These are phyloP conservation scores for Blastobotrys proliferans DNA, from an alignment of 1,139 yeast genomes.

Conservation along the genomic window DNA sequence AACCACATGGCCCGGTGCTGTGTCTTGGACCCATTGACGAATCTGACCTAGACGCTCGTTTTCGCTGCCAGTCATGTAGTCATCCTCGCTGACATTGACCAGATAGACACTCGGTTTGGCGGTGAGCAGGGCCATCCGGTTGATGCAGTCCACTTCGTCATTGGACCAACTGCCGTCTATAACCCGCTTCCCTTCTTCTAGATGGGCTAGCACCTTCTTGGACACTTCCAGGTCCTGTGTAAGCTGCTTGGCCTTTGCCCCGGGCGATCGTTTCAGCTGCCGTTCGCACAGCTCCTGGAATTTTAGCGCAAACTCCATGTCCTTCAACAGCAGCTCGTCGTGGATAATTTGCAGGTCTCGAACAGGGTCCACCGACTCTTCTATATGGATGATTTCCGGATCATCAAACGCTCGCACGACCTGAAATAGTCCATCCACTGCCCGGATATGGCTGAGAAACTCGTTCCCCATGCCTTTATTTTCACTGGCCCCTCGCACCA, in stretches of 20 bases:
- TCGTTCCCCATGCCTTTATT: slow-evolving; percentile 98
- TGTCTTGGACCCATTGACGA: slow-evolving; percentile 81
- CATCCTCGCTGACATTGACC: slow-evolving; percentile 87
- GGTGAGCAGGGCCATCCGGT: slow-evolving; percentile 74
- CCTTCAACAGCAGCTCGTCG: slow-evolving; percentile 86
- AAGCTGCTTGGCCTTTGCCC: slow-evolving; percentile 57
- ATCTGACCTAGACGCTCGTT: slow-evolving; percentile 42
- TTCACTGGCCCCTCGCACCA: slow-evolving; percentile 89
- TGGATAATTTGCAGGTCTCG: slow-evolving; percentile 86
- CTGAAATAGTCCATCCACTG: slow-evolving; percentile 94
- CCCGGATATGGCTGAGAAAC: slow-evolving; percentile 89
- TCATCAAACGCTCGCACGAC: slow-evolving; percentile 94
- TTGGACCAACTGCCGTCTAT: slow-evolving; percentile 84
- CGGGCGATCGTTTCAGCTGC: slow-evolving; percentile 41
- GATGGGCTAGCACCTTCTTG: slow-evolving; percentile 64
- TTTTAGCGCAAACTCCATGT: slow-evolving; percentile 84
- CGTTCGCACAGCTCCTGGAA: slow-evolving; percentile 83
- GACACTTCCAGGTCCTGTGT: slow-evolving; percentile 81
- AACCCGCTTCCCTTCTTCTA: slow-evolving; percentile 78
- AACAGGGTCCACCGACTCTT: slow-evolving; percentile 71
- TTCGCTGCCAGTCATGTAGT: slow-evolving; percentile 54
- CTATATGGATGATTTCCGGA: slow-evolving; percentile 89
- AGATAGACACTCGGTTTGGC: slow-evolving; percentile 92
- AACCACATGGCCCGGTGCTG: slow-evolving; percentile 86
- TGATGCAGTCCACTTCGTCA: slow-evolving; percentile 86